Base-by-base conservation (phyloP, 2,329 filamentous ascomycete species). In the Colletotrichum eleusines region DNA sequence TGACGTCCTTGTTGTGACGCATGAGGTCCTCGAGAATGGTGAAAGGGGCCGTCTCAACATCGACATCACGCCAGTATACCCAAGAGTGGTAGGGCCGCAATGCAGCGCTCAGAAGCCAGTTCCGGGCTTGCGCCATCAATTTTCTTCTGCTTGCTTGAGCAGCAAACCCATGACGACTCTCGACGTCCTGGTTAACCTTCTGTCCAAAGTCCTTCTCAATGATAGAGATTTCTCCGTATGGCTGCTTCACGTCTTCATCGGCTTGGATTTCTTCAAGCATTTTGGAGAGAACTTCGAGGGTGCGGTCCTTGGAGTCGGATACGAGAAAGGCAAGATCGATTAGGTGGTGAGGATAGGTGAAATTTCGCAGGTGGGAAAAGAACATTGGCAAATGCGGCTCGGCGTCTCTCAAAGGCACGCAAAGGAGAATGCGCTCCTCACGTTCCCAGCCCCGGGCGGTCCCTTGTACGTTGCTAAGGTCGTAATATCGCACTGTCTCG, bases 121-220 rank as follows among this genome's bases (percentile, higher is more conserved):
- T 99, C 73, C 96, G 89, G 61, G 96, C 96, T 83, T 98, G 94
- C 0, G 96, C 96, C 96, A 99, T 99, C 77, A 97, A 87, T 84
- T 99, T 99, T 81, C 96, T 90, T 76, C 96, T 89, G 75, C 92
- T 93, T 31, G 96, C 96, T 82, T 99, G 96, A 1, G 96, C 96
- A 38, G 95, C 96, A 78, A 99, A 99, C 31, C 96, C 97, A 81
- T 99, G 96, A 75, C 96, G 91, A 79, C 94, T 97, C 83, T 99
- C 96, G 33, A 98, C 94, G 82, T 99, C 95, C 82, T 99, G 96
- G 74, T 97, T 94, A 71, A 99, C 96, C 80, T 95, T 95, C 80
- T 99, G 96, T 3, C 96, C 96, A 84, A 99, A 99, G 80, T 99
- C 95, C 83, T 99, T 99, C 83, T 98, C 94, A 74, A 99, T 95